Percentiles rank a stretch among this genome's conserved stretches.
phyloP scores from a whole-genome alignment of 2,329 filamentous ascomycete genomes.

The Xylaria sp. region DNA sequence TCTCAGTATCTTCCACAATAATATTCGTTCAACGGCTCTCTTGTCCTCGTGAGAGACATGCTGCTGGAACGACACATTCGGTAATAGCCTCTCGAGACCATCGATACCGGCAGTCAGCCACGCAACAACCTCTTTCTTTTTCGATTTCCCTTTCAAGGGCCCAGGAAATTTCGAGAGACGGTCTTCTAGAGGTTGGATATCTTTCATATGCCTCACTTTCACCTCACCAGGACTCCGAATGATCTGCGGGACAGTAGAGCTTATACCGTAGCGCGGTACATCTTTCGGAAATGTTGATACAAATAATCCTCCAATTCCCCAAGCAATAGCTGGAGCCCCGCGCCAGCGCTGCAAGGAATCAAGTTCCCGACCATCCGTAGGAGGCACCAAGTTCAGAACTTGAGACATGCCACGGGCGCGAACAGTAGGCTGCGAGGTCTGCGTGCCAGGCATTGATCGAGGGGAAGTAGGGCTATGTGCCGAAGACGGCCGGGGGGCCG shows the following conservation, averaged over 20 bases:
- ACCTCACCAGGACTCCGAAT: constrained; percentile 86
- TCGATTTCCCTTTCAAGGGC: constrained; percentile 86
- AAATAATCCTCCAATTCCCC: constrained; percentile 86
- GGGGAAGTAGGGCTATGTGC: constrained; percentile 60
- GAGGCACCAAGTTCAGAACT: constrained; percentile 67
- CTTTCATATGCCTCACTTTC: constrained; percentile 78
- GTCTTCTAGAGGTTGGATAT: constrained; percentile 77
- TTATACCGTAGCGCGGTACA: constrained; percentile 84
- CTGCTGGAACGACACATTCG: constrained; percentile 60
- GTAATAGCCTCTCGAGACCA: constrained; percentile 70
- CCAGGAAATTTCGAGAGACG: constrained; percentile 86
- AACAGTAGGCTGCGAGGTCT: constrained; percentile 45
- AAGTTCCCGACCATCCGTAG: constrained; percentile 72
- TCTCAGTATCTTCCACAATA: constrained; percentile 88
- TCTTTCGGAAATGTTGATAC: constrained; percentile 90
- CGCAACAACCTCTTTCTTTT: constrained; percentile 90
- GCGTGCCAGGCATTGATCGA: constrained; percentile 38
- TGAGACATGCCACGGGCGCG: constrained; percentile 65
- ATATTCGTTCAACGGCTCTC: constrained; percentile 78
- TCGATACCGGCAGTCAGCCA: constrained; percentile 87
- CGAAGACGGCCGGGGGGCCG: constrained; percentile 65
- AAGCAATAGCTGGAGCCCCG: constrained; percentile 85
- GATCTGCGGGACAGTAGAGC: constrained; percentile 77
- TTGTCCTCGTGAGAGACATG: constrained; percentile 71
- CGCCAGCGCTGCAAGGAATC: constrained; percentile 92